A percentile compares a stretch with the other conserved stretches of the same genome.
phyloP scores from a whole-genome alignment of 2,329 filamentous ascomycete species.

The Colletotrichum sp. region DNA sequence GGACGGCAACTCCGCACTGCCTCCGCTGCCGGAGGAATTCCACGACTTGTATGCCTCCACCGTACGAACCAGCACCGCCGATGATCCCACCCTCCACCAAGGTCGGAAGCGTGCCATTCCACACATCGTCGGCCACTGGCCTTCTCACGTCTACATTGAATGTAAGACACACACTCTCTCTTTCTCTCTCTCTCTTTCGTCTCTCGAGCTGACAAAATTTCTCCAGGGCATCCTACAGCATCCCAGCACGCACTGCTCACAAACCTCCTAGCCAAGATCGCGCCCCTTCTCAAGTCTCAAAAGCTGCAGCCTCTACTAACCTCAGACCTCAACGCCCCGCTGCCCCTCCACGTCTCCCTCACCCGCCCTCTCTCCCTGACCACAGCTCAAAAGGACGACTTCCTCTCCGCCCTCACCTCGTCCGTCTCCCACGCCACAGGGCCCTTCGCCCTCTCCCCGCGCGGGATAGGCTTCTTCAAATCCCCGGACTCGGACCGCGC shows the following conservation, averaged over 20 bases:
- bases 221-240: conserved; percentile 58
- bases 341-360: conserved; percentile 89
- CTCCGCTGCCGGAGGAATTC: conserved; percentile 80
- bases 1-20: conserved; percentile 46
- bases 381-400: conserved; percentile 73
- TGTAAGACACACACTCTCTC: conserved; percentile 62
- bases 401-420: conserved; percentile 61
- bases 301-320: conserved; percentile 72
- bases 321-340: conserved; percentile 77
- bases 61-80: conserved; percentile 75
- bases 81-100: conserved; percentile 85
- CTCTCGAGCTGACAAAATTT: background rate
- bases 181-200: background rate
- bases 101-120: conserved; percentile 83
- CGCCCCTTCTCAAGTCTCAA: conserved; percentile 33
- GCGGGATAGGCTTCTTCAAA: conserved; percentile 53
- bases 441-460: conserved; percentile 43
- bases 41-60: conserved; percentile 89
- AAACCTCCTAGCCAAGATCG: conserved; percentile 43
- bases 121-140: conserved; percentile 90
- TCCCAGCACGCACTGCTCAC: conserved; percentile 53
- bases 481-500: conserved; percentile 70
- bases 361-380: conserved; percentile 80
- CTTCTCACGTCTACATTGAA: conserved; percentile 89
- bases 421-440: conserved; percentile 41